Evolutionary conservation across 2,329 filamentous ascomycete species (phyloP).

Genomic region (Penicillium sp.): DNA sequence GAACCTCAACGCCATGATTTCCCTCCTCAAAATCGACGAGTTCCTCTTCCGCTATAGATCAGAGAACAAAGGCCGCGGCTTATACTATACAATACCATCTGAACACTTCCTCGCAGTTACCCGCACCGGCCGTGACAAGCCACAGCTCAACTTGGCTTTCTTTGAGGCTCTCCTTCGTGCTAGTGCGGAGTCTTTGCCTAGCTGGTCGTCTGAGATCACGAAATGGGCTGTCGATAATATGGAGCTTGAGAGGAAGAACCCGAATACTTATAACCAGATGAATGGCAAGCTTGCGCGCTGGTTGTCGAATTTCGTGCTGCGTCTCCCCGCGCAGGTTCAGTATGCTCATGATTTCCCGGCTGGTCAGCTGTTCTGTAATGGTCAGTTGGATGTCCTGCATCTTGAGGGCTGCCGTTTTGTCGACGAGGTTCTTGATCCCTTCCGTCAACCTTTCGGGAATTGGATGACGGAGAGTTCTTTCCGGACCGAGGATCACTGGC

Average conservation of each 20-base stretch:
- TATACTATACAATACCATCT: slow-evolving; percentile 24
- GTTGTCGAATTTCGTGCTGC: slow-evolving; percentile 31
- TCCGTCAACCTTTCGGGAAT: slow-evolving; percentile 9
- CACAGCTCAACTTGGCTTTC: slow-evolving; percentile 16
- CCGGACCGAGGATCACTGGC: slow-evolving; percentile 8
- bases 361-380: slow-evolving; percentile 21
- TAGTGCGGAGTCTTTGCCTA: slow-evolving; percentile 33
- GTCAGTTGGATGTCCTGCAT: slow-evolving; percentile 18
- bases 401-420: slow-evolving; percentile 20
- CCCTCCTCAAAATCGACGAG: slow-evolving; percentile 35
- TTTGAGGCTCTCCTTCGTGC: slow-evolving; percentile 32
- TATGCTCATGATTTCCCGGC: slow-evolving; percentile 10
- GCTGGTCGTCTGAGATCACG: slow-evolving; percentile 29
- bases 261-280: slow-evolving; percentile 1
- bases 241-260: slow-evolving; percentile 1
- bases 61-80: not conserved
- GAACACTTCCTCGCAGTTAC: slow-evolving; percentile 31
- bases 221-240: slow-evolving; percentile 29
- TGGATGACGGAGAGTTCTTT: slow-evolving; percentile 24
- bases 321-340: slow-evolving; percentile 22
- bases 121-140: slow-evolving; percentile 17
- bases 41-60: slow-evolving; percentile 17
- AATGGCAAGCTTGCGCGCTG: slow-evolving; percentile 26
- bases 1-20: slow-evolving; percentile 26
- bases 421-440: slow-evolving; percentile 21